Evolutionary conservation across 805 yeast species (phyloP).

Genomic region (Blastobotrys robertii): DNA sequence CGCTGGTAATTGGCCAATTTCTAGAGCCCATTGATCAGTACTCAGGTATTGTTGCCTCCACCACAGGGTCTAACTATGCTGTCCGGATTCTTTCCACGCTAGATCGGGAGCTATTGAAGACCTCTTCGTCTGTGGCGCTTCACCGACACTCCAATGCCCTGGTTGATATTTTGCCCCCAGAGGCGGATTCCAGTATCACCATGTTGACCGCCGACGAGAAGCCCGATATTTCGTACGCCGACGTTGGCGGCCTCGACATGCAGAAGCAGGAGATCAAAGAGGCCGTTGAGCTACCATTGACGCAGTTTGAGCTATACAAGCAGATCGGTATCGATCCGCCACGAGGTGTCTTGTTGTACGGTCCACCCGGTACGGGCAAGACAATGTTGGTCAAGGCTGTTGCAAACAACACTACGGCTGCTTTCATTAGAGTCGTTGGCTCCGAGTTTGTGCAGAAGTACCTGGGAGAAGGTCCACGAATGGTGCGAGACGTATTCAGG

Average conservation of each 20-base stretch:
- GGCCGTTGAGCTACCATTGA: conserved; percentile 93
- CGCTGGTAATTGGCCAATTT: conserved; percentile 95
- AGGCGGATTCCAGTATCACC: conserved; percentile 93
- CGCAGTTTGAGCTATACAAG: conserved; percentile 90
- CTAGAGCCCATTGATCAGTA: conserved; percentile 94
- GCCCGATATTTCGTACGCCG: conserved; percentile 94
- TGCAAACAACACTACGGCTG: conserved; percentile 91
- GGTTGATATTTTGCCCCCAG: conserved; percentile 96
- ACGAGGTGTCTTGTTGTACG: conserved; percentile 91
- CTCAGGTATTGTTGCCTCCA: conserved; percentile 93
- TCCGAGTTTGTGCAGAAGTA: conserved; percentile 98
- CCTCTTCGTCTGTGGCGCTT: conserved; percentile 90
- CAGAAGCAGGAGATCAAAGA: conserved; percentile 98
- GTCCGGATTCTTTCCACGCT: conserved; percentile 90
- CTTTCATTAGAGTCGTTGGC: conserved; percentile 94
- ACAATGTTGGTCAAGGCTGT: conserved; percentile 99
- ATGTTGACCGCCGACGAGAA: conserved; percentile 91
- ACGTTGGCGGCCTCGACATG: conserved; percentile 98
- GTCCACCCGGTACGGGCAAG: conserved; percentile 99
- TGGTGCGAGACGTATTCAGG: conserved; percentile 97
- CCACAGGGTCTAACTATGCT: conserved; percentile 96
- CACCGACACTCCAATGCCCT: conserved; percentile 98
- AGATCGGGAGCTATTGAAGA: conserved; percentile 88
- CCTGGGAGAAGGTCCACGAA: conserved; percentile 98
- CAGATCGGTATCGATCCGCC: conserved; percentile 99